Evolutionary conservation across 768 basidiomycete genomes (phyloP), one percentile per base, ranked within the genome.

Genomic region (Agrocybe pediades): DNA sequence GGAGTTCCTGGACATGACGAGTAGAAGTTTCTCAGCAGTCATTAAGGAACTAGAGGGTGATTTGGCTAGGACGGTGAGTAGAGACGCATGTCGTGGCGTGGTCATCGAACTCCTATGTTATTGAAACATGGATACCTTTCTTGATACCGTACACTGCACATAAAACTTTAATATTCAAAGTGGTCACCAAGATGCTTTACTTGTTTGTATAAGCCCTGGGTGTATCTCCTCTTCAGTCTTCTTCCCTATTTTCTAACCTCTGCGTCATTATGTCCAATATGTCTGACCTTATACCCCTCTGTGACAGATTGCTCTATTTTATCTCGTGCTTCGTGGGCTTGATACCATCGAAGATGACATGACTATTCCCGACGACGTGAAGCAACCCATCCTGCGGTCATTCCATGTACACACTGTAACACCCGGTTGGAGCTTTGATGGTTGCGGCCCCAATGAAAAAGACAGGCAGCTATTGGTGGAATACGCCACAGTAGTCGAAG

Each of bases 301-400:
- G 30, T 39, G 43, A 15, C 57, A 97, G 96, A 87, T 98, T 59
- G 94, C 91, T 68, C 71, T 98, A 55, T 98, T 97, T 71, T 99
- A 98, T 71, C 83, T 99, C 40, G 90, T 95, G 5, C 80, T 99
- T 6, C 85, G 96, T 19, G 97, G 86, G 5, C 77, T 98, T n/a
- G 96, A 99, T 69, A 99, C 96, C 3, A 84, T 99, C 58, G 96
- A 98, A 70, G 96, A 99, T 70, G 96, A 99, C 74, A 98, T 98
- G 95, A 91, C 94, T 0, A 83, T 99, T 52, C 80, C 91, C 0
- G 92, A 94, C 69, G 74, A 84, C 16, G 69, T 87, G 62, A 99
- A 99, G 68, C 91, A 94, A 49, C 88, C 92, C 2, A 64, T 98
- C 24, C 78, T 99, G 27, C 85, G 92, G 9, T 72, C 83, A 1